phyloP scores from a whole-genome alignment of 2,329 filamentous ascomycete species.

The Trichoderma hamatum region DNA sequence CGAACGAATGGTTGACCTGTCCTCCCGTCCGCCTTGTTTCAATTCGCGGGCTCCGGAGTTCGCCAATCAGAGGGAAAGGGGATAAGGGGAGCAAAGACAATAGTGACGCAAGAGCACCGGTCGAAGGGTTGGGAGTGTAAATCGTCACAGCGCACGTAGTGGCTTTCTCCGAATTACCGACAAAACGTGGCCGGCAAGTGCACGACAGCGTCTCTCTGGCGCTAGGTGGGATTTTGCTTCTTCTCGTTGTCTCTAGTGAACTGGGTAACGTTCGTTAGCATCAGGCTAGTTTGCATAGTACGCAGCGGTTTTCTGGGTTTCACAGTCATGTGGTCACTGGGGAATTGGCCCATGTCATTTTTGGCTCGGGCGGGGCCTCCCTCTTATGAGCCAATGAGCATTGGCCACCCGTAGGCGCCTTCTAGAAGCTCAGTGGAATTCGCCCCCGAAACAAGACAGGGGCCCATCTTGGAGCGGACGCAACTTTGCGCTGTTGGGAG shows the following conservation, averaged over 20 bases:
- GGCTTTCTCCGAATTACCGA: slow-evolving; percentile 11
- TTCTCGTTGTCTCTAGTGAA: background rate
- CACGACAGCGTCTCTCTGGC: background rate
- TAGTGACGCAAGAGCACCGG: background rate
- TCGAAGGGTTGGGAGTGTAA: background rate
- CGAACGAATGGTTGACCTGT: background rate
- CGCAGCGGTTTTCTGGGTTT: background rate
- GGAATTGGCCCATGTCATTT: background rate
- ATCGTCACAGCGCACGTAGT: background rate
- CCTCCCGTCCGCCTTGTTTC: background rate
- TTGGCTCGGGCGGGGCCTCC: background rate
- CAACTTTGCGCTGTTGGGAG: slow-evolving; percentile 23
- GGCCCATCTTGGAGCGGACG: slow-evolving; percentile 13
- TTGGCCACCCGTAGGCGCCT: slow-evolving; percentile 28
- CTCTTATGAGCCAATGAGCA: slow-evolving; percentile 25
- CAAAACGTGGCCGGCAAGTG: background rate
- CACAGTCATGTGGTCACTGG: slow-evolving; percentile 13
- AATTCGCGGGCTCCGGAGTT: background rate
- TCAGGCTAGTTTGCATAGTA: slow-evolving; percentile 12
- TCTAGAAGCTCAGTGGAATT: slow-evolving; percentile 38
- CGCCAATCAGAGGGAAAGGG: background rate
- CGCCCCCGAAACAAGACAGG: slow-evolving; percentile 13
- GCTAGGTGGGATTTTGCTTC: background rate
- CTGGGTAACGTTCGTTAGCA: slow-evolving; percentile 12
- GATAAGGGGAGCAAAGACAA: background rate